Percentiles rank a stretch among this genome's conserved stretches.
Evolutionary conservation across 1,139 yeast species (phyloP).

Genomic region (Blastobotrys illinoisensis): DNA sequence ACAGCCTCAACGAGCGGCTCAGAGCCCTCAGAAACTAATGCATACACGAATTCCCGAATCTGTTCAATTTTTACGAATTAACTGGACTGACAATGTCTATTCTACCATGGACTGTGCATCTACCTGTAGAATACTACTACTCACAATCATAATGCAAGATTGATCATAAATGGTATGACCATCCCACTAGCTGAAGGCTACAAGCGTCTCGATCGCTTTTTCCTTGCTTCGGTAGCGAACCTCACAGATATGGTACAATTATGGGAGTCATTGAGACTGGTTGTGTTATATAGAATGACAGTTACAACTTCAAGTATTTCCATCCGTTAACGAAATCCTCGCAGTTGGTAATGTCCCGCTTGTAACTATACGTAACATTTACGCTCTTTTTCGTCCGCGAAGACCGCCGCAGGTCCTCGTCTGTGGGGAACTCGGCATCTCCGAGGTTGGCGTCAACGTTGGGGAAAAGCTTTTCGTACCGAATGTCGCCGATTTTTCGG

Average conservation of each 20-base stretch:
- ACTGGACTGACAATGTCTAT: too few species aligned
- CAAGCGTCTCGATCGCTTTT: too few species aligned
- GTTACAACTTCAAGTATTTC: conserved; percentile 9
- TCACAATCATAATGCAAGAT: too few species aligned
- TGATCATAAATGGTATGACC: too few species aligned
- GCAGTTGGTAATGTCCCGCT: conserved; percentile 17
- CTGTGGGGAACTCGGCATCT: conserved; percentile 15
- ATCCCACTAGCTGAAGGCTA: too few species aligned
- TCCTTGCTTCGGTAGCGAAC: too few species aligned
- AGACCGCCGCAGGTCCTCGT: conserved; percentile 13
- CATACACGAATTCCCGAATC: neutral
- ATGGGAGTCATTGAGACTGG: too few species aligned
- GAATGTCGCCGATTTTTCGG: conserved; percentile 9
- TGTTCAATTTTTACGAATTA: too few species aligned
- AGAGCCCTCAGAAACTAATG: conserved; percentile 55
- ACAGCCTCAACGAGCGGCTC: conserved; percentile 76
- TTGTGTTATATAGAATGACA: too few species aligned
- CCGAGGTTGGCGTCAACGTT: conserved; percentile 1
- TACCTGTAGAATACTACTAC: too few species aligned
- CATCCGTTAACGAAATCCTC: conserved; percentile 17
- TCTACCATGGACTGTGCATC: too few species aligned
- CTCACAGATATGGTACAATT: neutral
- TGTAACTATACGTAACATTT: conserved; percentile 13
- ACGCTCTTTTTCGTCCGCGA: conserved; percentile 2
- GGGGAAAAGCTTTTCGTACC: conserved; percentile 10